These are phyloP conservation scores for Arthrobotrys sphaeroides DNA, from an alignment of 2,329 filamentous ascomycete genomes.

Conservation along the genomic window DNA sequence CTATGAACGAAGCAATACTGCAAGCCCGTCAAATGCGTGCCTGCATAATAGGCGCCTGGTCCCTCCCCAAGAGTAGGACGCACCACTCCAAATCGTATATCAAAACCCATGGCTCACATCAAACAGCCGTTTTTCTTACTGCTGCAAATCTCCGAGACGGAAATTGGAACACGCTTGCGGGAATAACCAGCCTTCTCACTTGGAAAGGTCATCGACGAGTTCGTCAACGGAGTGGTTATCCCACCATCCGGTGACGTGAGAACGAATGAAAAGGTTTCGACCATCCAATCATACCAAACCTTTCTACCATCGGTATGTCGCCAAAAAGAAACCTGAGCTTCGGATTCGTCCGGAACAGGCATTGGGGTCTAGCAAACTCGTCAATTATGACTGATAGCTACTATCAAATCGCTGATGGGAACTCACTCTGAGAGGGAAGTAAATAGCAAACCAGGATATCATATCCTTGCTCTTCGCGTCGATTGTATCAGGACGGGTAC, in stretches of 20 bases:
- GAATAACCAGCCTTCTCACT: background rate
- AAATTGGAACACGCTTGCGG: constrained; percentile 52
- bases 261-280: constrained; percentile 73
- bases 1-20: too few relatives aligned
- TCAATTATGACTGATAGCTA: constrained; percentile 8
- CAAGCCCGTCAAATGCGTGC: too few relatives aligned
- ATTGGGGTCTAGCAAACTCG: constrained; percentile 74
- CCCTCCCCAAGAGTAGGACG: too few relatives aligned
- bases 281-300: constrained; percentile 98
- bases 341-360: constrained; percentile 82
- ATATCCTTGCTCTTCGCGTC: constrained; percentile 93
- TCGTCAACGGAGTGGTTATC: background rate
- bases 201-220: background rate
- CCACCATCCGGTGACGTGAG: background rate
- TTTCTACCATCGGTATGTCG: constrained; percentile 92
- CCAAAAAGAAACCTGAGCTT: constrained; percentile 94
- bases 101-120: constrained; percentile 54
- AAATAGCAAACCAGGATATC: constrained; percentile 99
- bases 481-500: constrained; percentile 91
- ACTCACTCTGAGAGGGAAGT: constrained; percentile 90
- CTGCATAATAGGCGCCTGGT: background rate
- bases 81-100: background rate
- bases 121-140: constrained; percentile 58
- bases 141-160: constrained; percentile 57
- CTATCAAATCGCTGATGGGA: background rate